Evolutionary conservation across 176 grass and related monocot species (phyloP), one percentile per base, ranked within the genome.

Genomic region (Cocos nucifera): DNA sequence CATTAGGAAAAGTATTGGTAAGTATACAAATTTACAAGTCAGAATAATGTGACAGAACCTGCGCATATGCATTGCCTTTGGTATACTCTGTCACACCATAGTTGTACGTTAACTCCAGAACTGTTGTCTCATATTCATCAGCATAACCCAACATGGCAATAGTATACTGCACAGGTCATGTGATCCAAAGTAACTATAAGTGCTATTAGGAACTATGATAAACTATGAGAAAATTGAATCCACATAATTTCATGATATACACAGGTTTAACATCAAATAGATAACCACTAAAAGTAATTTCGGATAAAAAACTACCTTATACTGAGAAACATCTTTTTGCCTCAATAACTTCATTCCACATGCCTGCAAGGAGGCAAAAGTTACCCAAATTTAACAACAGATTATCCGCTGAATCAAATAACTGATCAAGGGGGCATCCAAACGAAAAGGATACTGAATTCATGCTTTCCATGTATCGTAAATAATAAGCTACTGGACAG

Each of bases 51-150:
- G 2, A 67, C 5, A 60, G 18, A 66, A 97, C 93, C 87, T 92
- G 87, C 69, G 87, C 93, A 71, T 97, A 91, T 78, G 93, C 87
- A 76, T 92, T 97, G 63, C 93, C 93, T 78, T 91, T 97, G 55
- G 63, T 91, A 59, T 97, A 91, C 83, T 97, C 84, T 53, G 76
- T 88, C 62, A 91, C 84, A 35, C 79, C 87, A 69, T 97, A 97
- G 56, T 97, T 91, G 78, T 97, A 97, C 51, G 78, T 97, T 69
- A 97, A 66, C 66, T 91, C 92, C 64, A 91, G 62, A 82, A 83
- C 87, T 27, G 87, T 91, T 75, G 87, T 85, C 69, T 88, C 86
- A 10, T 79, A 67, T 54, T 97, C 87, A 0, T 91, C 92, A 17
- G 63, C 87, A 74, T 97, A 97, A 48, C 92, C 92, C 78, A 97